A percentile compares a stretch with the other conserved stretches of the same genome.
Conservation (phyloP, 108 stramenopile species). For the Licmophora abbreviata region DNA sequence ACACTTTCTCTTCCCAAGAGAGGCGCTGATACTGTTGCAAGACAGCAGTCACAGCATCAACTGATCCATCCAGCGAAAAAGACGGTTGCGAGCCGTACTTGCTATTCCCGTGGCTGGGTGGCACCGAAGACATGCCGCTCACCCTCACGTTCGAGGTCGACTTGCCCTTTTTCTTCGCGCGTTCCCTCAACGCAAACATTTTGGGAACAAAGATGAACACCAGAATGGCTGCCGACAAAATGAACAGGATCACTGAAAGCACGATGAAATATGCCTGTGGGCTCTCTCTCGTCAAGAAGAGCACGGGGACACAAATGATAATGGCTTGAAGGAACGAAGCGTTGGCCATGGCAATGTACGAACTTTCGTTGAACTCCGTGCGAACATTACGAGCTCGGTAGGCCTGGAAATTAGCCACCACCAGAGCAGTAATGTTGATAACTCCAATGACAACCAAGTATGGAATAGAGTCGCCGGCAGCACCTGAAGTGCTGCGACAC, state of each 20-base stretch:
- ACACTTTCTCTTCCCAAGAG: no score
- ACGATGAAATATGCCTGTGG: conserved; percentile 28
- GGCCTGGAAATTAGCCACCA: conserved; percentile 30
- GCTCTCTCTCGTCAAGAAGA: conserved; percentile 24
- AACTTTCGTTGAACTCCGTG: conserved; percentile 37
- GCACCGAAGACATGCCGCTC: no score
- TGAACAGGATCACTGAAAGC: conserved; percentile 18
- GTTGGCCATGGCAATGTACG: conserved; percentile 31
- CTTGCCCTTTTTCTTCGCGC: no score
- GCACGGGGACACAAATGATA: conserved; percentile 29
- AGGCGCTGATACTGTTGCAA: no score
- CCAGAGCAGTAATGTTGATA: conserved; percentile 16
- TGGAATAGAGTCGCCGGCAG: neutral
- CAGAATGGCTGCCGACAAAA: conserved; percentile 27
- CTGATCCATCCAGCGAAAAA: no score
- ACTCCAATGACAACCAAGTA: conserved; percentile 8
- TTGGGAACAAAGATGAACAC: conserved; percentile 47
- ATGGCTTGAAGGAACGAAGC: conserved; percentile 34
- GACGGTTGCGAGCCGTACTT: no score
- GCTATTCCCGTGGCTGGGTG: no score
- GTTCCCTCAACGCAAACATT: no score
- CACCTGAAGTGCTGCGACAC: conserved; percentile 5
- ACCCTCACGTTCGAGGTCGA: no score
- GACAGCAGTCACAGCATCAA: no score
- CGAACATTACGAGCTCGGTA: conserved; percentile 38